Evolutionary conservation across 1,284 basidiomycete species (phyloP), one percentile per base, ranked within the genome.

Genomic region (Cryptococcus jaspeensis): DNA sequence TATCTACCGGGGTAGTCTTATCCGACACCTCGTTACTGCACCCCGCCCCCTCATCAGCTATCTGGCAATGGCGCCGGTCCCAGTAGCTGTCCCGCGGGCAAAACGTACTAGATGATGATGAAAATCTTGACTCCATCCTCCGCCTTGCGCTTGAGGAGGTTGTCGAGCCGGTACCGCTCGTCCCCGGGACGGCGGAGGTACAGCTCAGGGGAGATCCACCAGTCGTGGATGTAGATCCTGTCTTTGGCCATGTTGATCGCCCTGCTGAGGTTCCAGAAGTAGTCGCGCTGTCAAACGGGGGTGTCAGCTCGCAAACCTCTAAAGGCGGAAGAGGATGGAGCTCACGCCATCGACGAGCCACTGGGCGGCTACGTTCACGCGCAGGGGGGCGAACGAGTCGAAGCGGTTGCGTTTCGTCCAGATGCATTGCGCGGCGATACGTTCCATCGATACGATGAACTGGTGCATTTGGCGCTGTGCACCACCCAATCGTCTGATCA

Each of bases 311-410:
- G 5, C n/a, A 52, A 13, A 38, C 36, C 18, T 16, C 36, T 35
- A 11, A 18, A 1, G 20, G 15, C n/a, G 12, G 2, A 38, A 25
- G 35, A 35, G 20, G 18, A 36, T 32, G 2, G 22, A 18, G 55
- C 86, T 69, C 63, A 92, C 90, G 7, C 95, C 96, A 77, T 99
- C 96, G n/a, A 98, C 93, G 3, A 99, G 85, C 96, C 96, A 99
- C 70, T 98, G 95, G 0, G 93, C 90, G 38, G 91, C 88, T 2
- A 94, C 94, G 69, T 98, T 94, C 67, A 91, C 78, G 16, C 95
- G 84, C 57, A 97, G 89, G 0, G 96, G 96, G 2, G 95, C 89
- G 77, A 96, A 99, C 65, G 91, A 95, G 60, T 88, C 90, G 73
- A 97, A 98, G 23, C 93, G 81, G 73, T 97, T 94, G 42, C 81